Evolutionary conservation across 2,329 filamentous ascomycete species (phyloP).

Genomic region (Ustilaginoidea virens): DNA sequence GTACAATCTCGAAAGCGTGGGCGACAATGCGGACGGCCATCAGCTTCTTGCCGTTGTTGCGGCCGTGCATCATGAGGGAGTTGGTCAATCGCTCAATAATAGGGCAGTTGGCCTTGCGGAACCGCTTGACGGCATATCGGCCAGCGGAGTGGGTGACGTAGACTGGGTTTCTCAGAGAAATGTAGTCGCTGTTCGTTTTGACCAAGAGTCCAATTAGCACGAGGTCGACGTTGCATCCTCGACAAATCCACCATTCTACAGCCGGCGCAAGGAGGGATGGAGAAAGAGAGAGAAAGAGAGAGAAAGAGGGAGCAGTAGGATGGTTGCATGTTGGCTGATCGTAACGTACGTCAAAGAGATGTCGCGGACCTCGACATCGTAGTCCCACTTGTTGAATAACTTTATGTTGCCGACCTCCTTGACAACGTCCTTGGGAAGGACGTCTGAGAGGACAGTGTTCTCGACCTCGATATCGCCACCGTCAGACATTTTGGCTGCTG

Average conservation of each 20-base stretch:
- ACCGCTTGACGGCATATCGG: slow-evolving; percentile 97
- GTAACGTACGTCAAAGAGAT: slow-evolving; percentile 98
- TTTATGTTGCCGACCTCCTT: slow-evolving; percentile 84
- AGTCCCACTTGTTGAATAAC: slow-evolving; percentile 96
- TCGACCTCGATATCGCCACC: slow-evolving; percentile 87
- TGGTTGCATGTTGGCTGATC: too few relatives aligned
- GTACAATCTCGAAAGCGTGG: slow-evolving; percentile 98
- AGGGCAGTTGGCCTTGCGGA: slow-evolving; percentile 99
- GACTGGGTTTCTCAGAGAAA: slow-evolving; percentile 97
- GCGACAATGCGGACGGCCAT: slow-evolving; percentile 99
- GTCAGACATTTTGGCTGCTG: slow-evolving; percentile 70
- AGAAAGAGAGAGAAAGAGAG: too few relatives aligned
- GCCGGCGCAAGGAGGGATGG: too few relatives aligned
- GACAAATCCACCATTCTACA: too few relatives aligned
- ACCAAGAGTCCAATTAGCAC: too few relatives aligned
- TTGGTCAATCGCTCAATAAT: slow-evolving; percentile 99
- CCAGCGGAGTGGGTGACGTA: slow-evolving; percentile 98
- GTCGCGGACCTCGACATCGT: slow-evolving; percentile 99
- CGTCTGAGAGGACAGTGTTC: slow-evolving; percentile 55
- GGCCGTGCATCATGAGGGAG: slow-evolving; percentile 99
- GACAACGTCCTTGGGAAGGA: slow-evolving; percentile 86
- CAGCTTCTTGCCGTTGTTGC: slow-evolving; percentile 99
- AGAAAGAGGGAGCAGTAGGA: too few relatives aligned
- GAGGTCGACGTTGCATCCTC: too few relatives aligned
- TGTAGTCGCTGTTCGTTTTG: slow-evolving; percentile 95